phyloP scores from a whole-genome alignment of 305 asterid species.

The Andrographis paniculata region DNA sequence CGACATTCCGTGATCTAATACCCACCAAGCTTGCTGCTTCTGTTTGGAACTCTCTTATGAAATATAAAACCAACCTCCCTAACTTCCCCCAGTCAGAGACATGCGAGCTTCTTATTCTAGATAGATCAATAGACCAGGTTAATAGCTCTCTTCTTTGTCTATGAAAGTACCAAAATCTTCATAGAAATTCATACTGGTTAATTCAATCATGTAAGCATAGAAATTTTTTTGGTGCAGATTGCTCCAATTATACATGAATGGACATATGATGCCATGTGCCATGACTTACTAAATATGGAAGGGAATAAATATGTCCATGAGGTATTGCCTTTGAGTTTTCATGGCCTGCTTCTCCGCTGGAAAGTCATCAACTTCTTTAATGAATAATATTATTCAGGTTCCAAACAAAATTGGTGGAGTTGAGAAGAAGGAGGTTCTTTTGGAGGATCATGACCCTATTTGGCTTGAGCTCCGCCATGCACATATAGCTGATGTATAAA shows the following conservation, averaged over 20 bases:
- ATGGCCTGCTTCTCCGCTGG: constrained; percentile 10
- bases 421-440: constrained; percentile 93
- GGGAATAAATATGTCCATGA: constrained; percentile 95
- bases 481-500: constrained; percentile 96
- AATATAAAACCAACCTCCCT: constrained; percentile 74
- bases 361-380: constrained; percentile 15
- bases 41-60: constrained; percentile 87
- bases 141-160: constrained; percentile 12
- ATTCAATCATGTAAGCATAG: constrained; percentile 11
- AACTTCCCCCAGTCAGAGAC: constrained; percentile 93
- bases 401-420: constrained; percentile 69
- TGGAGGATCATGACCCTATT: constrained; percentile 98
- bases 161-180: constrained; percentile 7
- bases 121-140: constrained; percentile 98
- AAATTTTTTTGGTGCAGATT: constrained; percentile 39
- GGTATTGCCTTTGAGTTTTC: constrained; percentile 37
- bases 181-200: not conserved
- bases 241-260: constrained; percentile 99
- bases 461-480: constrained; percentile 99
- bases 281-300: constrained; percentile 87
- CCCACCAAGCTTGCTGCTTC: constrained; percentile 98
- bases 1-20: constrained; percentile 89
- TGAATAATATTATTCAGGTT: constrained; percentile 47
- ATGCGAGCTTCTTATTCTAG: constrained; percentile 92
- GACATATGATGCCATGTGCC: constrained; percentile 99